These are phyloP conservation scores for Fusarium ramigenum DNA, from an alignment of 2,329 filamentous ascomycete genomes.

Conservation along the genomic window DNA sequence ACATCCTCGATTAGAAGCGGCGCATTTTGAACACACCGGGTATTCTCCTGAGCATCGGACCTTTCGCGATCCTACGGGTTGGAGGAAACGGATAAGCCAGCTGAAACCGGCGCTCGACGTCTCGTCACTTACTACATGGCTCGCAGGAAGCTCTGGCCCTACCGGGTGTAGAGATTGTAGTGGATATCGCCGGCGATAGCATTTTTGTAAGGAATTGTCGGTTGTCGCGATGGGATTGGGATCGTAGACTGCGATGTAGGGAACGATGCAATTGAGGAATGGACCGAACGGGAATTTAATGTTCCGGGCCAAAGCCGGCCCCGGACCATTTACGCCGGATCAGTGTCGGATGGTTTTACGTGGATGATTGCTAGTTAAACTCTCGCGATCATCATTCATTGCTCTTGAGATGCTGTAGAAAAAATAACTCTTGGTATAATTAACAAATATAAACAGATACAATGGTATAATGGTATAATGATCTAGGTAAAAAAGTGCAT, in stretches of 20 bases:
- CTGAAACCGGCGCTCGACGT: background rate
- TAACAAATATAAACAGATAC: fast-evolving
- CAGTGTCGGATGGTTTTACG: background rate
- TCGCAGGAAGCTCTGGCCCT: background rate
- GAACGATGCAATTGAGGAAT: background rate
- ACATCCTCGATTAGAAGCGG: background rate
- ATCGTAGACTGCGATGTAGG: background rate
- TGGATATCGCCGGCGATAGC: background rate
- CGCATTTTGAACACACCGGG: background rate
- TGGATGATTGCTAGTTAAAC: background rate
- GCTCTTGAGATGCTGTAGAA: background rate
- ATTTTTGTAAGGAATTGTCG: background rate
- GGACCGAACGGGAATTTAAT: background rate
- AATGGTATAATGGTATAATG: background rate
- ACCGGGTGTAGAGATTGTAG: background rate
- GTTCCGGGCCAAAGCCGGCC: background rate
- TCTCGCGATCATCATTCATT: background rate
- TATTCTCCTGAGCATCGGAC: constrained; percentile 5
- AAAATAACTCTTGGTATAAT: no score
- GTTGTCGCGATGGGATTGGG: background rate
- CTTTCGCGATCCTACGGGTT: background rate
- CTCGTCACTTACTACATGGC: background rate
- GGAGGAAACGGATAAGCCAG: background rate
- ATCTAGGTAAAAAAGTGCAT: background rate
- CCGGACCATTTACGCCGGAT: background rate